Base-by-base conservation (phyloP, 345 rosid genomes). In the Psidium friedrichsthalianum region DNA sequence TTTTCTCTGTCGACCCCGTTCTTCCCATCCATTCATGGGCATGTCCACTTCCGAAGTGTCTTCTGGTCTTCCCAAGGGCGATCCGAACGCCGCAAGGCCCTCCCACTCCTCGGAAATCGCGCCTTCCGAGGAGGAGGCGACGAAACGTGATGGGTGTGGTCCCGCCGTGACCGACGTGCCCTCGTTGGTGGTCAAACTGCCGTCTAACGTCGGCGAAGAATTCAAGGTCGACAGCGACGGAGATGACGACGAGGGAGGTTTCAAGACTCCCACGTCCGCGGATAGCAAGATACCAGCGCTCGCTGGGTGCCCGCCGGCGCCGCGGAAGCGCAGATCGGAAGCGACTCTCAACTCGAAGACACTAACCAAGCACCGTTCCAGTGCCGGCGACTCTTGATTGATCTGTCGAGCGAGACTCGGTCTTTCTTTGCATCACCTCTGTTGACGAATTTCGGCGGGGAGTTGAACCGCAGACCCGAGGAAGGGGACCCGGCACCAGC, bases 341-440 rank as follows among this genome's bases (percentile, higher is more conserved):
- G 53, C 29, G 55, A 16, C 27, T 47, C 47, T 83, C 53, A 58
- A 40, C 36, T 91, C 93, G 36, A 88, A 89, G 36, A 59, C 61
- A 44, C 93, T 92, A 85, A 85, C 95, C 85, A 91, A 90, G 86
- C 85, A 44, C 40, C 57, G 55, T 20, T 40, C 13, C 20, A 84
- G 83, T 85, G 51, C 53, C 81, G 55, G 49, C 84, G 87, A 36
- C 82, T 91, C 84, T 84, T 95, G 6, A 89, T 92, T 69, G 95
- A 95, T 91, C 90, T 95, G 57, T 90, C 95, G 21, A 91, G 90
- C 87, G 98, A 95, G 87, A 92, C 93, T 21, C 95, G 91, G 78
- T 91, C 94, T 82, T 89, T 91, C 89, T 93, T 92, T 78, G 94
- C 96, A 57, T 90, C 90, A 21, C 89, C 89, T 84, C 84, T 88